A percentile compares a stretch with the other conserved stretches of the same genome.
Conservation (phyloP, 1,284 basidiomycete genomes). For the Sporisorium iseilematis-ciliati region DNA sequence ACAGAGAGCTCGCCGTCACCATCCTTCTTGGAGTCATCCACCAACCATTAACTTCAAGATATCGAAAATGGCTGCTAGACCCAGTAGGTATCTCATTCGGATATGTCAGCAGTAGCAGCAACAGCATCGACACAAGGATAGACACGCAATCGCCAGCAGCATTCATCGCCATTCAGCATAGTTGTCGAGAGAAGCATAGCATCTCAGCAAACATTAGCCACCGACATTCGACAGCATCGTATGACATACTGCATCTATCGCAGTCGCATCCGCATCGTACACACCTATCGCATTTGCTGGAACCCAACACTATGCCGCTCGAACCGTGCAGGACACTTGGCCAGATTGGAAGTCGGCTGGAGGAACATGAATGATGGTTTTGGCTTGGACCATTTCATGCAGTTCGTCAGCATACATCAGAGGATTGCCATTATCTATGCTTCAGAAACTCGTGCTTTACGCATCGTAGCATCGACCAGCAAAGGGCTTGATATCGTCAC, state of each 20-base stretch:
- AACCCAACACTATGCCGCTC: background rate
- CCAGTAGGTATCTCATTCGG: conserved; percentile 51
- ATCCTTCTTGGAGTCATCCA: conserved; percentile 54
- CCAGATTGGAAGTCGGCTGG: background rate
- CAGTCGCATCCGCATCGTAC: background rate
- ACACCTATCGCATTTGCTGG: background rate
- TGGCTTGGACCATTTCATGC: background rate
- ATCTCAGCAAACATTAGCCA: background rate
- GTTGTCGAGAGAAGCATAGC: background rate
- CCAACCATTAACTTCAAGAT: conserved; percentile 58
- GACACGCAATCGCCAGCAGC: conserved; percentile 3
- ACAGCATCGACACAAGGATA: conserved; percentile 10
- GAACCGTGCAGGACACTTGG: background rate
- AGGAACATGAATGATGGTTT: background rate
- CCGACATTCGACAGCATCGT: background rate
- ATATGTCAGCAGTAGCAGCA: conserved; percentile 21
- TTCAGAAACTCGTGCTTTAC: background rate
- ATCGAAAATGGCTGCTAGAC: conserved; percentile 64
- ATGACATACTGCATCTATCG: background rate
- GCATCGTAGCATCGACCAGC: no score
- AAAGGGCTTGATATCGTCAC: background rate
- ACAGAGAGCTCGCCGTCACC: conserved; percentile 43
- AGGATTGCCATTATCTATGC: background rate
- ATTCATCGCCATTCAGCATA: conserved; percentile 7
- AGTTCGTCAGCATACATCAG: background rate